phyloP scores from a whole-genome alignment of 73 alveolate species.

The Paramecium caudatum region DNA sequence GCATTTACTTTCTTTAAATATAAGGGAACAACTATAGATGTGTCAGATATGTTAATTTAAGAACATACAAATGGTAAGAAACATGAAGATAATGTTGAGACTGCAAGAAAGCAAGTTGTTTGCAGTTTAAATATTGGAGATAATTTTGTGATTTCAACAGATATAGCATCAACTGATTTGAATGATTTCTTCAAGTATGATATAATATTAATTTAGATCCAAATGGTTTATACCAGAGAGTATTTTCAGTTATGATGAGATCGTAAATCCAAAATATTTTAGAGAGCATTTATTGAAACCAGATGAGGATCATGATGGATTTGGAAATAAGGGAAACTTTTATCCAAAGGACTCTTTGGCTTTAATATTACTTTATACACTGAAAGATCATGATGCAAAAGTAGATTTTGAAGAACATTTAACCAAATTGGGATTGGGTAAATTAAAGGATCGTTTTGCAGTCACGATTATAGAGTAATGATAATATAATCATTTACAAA shows the following conservation, averaged over 20 bases:
- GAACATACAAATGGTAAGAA: not conserved
- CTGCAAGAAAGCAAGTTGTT: slow-evolving; percentile 24
- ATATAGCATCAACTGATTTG: not conserved
- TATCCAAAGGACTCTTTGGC: not conserved
- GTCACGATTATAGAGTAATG: slow-evolving; percentile 7
- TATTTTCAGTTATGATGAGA: slow-evolving; percentile 32
- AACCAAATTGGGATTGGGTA: not conserved
- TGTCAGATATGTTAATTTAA: not conserved
- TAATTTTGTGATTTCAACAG: slow-evolving; percentile 25
- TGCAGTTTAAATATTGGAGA: slow-evolving; percentile 35
- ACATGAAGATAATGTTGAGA: slow-evolving; percentile 52
- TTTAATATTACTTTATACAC: not conserved
- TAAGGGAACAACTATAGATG: slow-evolving; percentile 26
- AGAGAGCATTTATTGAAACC: slow-evolving; percentile 36
- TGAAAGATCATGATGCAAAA: not conserved
- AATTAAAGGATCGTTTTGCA: slow-evolving; percentile 21
- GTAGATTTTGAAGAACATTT: not conserved
- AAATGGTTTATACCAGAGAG: slow-evolving; percentile 31
- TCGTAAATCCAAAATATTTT: slow-evolving; percentile 1
- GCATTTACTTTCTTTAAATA: slow-evolving; percentile 59
- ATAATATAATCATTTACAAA: too few species aligned
- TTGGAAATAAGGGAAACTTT: slow-evolving; percentile 54
- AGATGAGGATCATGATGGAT: slow-evolving; percentile 39
- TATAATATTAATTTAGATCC: not conserved
- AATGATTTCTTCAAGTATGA: slow-evolving; percentile 34